Evolutionary conservation across 352 stramenopile species (phyloP), one percentile per base, ranked within the genome.

Genomic region (Pseudoperonospora humuli): DNA sequence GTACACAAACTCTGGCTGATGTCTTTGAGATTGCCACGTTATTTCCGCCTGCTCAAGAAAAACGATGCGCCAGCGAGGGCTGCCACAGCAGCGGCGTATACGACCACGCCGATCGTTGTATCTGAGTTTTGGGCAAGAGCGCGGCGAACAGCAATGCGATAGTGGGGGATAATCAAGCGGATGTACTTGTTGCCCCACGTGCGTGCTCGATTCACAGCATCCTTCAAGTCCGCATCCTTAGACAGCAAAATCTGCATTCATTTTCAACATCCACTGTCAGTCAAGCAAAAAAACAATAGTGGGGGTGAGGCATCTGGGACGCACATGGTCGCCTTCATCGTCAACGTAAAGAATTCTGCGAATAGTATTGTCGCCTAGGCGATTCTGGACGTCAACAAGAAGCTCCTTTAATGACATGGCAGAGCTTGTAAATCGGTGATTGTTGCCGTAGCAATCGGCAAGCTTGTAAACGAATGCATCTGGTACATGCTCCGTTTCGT

Each of bases 141-240:
- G 26, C 64, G 70, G 1, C 63, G 75, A 7, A 67, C 62, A 7
- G 57, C 50, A 15, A 83, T 52, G 11, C 72, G 54, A 45, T 69
- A 61, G 18, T 80, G 68, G 32, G 72, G 64, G 21, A 90, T 57
- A 25, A 80, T 79, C 3, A 93, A 57, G 0, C 76, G 74, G 34
- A 93, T 75, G 45, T 90, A 91, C 47, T 90, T 88, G 62, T 86
- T 89, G 21, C 75, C 76, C 66, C 77, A 90, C 37, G 64, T 86
- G 10, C 74, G 75, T 5, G 81, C 81, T 39, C 75, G 69, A 13
- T 71, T 74, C 7, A 93, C 81, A 5, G 78, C 79, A 33, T 90
- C 74, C 42, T 86, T 86, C 13, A 93, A 60, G 38, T 93, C 81
- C 3, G 75, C 66, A 50, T 93, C 75, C 9, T 75, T 75, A 21